Evolutionary conservation across 805 yeast genomes (phyloP).

Genomic region (Scheffersomyces ergatensis): DNA sequence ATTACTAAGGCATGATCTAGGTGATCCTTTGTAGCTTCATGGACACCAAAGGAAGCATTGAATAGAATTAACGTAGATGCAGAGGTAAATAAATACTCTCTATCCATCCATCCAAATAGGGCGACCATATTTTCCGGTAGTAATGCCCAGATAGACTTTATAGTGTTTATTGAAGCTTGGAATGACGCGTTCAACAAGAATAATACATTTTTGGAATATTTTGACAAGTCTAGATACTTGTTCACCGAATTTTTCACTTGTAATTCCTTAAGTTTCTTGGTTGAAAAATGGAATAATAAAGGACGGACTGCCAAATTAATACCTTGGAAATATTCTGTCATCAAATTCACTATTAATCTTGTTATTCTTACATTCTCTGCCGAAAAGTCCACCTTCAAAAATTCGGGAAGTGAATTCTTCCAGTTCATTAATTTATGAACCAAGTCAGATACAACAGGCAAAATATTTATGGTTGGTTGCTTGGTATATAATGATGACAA

Average conservation of each 20-base stretch:
- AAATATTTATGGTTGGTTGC: slow-evolving; percentile 72
- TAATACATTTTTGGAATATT: slow-evolving; percentile 66
- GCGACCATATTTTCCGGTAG: slow-evolving; percentile 82
- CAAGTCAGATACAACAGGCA: slow-evolving; percentile 69
- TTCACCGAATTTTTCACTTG: slow-evolving; percentile 39
- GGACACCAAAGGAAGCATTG: slow-evolving; percentile 79
- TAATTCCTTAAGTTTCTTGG: slow-evolving; percentile 56
- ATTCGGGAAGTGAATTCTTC: slow-evolving; percentile 64
- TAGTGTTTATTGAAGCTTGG: slow-evolving; percentile 76
- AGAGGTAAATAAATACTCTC: slow-evolving; percentile 76
- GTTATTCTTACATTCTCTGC: slow-evolving; percentile 54
- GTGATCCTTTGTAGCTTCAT: slow-evolving; percentile 69
- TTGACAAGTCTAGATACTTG: slow-evolving; percentile 60
- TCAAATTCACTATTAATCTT: slow-evolving; percentile 66
- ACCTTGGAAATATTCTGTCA: slow-evolving; percentile 84
- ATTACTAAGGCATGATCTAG: slow-evolving; percentile 69
- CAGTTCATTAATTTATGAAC: slow-evolving; percentile 66
- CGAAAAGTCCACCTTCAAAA: slow-evolving; percentile 61
- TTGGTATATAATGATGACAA: slow-evolving; percentile 67
- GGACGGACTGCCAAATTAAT: slow-evolving; percentile 78
- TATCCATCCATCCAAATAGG: slow-evolving; percentile 81
- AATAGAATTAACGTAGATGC: slow-evolving; percentile 71
- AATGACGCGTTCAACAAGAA: slow-evolving; percentile 71
- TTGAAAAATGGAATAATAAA: slow-evolving; percentile 69
- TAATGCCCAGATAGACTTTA: slow-evolving; percentile 70